Base-by-base conservation (phyloP, 345 rosid genomes). In the Nephelium lappaceum region DNA sequence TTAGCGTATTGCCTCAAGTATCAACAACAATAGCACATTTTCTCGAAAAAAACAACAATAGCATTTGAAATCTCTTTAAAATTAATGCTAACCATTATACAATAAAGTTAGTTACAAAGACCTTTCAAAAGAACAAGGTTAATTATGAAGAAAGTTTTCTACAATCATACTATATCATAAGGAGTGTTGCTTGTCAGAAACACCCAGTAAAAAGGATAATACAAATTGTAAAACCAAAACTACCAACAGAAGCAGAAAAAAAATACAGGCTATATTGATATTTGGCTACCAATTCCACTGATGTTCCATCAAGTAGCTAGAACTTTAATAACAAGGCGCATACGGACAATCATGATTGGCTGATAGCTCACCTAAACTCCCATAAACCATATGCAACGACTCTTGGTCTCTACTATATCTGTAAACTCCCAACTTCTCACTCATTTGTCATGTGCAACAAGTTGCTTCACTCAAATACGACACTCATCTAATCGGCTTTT, bases 401-500 rank as follows among this genome's bases (percentile, higher is more conserved):
- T 58, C 47, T 73, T 38, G 66, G 23, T 72, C 10, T 16, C 51
- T 2, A 51, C 57, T 53, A 19, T 53, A 16, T 53, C 7, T 6
- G 47, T 21, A 41, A 43, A 12, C 21, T 4, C 36, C 27, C 11
- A 23, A 19, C 6, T 10, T 68, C 31, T 43, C 72, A 70, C 3
- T 8, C 12, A 0, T 70, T 21, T 49, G 8, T 39, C 66, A 41
- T 8, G 49, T 16, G 31, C 10, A 14, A 71, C 27, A 38, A 64
- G 36, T 5, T 4, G 45, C 6, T 71, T 39, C 11, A 15, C 61
- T 88, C 84, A 87, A 73, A 83, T 66, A 36, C 24, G 80, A 78
- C 92, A 88, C 84, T 95, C 94, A 45, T 95, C 98, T 64, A 95
- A 47, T 67, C 90, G 86, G 80, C 87, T 87, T 83, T 90, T 94